Base-by-base conservation (phyloP, 768 basidiomycete species). In the Pisolithus marmoratus region DNA sequence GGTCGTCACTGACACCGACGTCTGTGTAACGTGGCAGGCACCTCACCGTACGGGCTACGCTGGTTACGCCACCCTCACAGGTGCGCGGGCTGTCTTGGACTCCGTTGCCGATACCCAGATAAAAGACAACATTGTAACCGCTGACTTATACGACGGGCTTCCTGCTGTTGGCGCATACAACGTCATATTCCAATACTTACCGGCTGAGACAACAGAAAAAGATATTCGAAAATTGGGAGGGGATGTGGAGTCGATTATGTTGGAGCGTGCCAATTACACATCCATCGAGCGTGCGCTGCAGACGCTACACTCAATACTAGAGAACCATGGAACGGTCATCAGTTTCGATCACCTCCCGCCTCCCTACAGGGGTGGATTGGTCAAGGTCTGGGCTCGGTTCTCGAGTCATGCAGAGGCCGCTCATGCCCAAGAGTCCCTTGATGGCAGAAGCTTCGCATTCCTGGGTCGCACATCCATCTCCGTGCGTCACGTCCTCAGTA, bases 151-250 rank as follows among this genome's bases (percentile, higher is more conserved):
- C 58, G 66, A 72, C 5, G 84, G 82, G 2, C 60, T 84, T 0
- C 86, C 84, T 1, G 75, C 74, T 1, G 72, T 87, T 8, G 82
- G 80, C 3, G 62, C 66, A 0, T 78, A 77, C 60, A 89, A 80
- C 8, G 81, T 91, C 48, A 78, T 78, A 17, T 79, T 90, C 57
- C 61, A 63, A 5, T 73, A 77, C 5, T 60, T 89, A 5, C 84
- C 85, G 1, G 60, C 75, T 1, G 68, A 72, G 38, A 66, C 72
- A 1, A 69, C 62, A 1, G 64, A 74, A 20, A 63, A 72, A 17
- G 72, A 72, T 12, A 60, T 85, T 58, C 66, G 71, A 37, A 64
- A 69, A 24, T 81, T 81, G 53, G 74, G 74, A 14, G 34, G 34
- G 4, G 61, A 68, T 1, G 72, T 78, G 1, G 72, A 75, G 22